Conservation (phyloP, 768 basidiomycete species). For the Symmetrospora coprosmae region DNA sequence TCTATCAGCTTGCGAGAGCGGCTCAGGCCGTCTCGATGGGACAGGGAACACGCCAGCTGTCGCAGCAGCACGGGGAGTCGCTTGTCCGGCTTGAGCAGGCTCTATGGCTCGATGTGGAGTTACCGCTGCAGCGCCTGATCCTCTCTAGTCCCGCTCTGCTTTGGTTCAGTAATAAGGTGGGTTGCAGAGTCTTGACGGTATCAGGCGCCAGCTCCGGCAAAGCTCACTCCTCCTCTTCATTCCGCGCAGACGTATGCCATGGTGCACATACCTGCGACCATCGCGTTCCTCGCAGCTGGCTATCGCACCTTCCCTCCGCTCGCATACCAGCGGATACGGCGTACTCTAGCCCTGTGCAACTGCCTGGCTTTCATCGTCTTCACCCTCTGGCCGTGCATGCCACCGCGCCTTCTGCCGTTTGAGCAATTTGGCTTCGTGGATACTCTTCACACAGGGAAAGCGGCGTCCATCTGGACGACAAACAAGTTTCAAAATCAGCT, state of each 20-base stretch:
- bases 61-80: neutral
- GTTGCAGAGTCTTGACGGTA: too few species aligned
- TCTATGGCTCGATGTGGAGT: neutral
- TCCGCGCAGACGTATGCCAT: conserved; percentile 7
- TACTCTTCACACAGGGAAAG: conserved; percentile 11
- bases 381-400: conserved; percentile 16
- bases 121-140: neutral
- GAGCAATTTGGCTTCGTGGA: conserved; percentile 9
- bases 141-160: neutral
- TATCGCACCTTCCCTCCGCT: neutral
- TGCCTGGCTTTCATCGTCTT: conserved; percentile 14
- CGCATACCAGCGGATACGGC: neutral
- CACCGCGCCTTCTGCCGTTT: neutral
- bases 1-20: neutral
- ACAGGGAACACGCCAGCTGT: neutral
- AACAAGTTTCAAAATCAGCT: conserved; percentile 19
- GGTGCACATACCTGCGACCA: conserved; percentile 10
- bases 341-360: conserved; percentile 11
- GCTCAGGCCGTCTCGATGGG: neutral
- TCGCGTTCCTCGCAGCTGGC: neutral
- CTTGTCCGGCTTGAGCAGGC: neutral
- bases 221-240: neutral
- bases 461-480: conserved; percentile 16
- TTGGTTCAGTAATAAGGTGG: conserved; percentile 9
- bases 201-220: too few species aligned